A percentile compares a stretch with the other conserved stretches of the same genome.
phyloP scores from a whole-genome alignment of 768 basidiomycete species.

The Crassisporium funariophilum region DNA sequence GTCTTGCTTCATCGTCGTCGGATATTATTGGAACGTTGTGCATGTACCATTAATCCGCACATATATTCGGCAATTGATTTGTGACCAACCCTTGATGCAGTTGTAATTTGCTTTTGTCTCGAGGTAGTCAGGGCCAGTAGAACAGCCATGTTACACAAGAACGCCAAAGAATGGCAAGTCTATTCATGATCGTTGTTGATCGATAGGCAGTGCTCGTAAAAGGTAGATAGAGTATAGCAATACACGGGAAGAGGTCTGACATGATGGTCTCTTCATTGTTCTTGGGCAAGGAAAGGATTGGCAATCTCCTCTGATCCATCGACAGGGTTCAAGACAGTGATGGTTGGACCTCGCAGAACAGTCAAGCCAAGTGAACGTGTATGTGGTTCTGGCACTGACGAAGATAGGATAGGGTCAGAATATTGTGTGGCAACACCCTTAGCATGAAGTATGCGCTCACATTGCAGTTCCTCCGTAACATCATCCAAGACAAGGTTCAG shows the following conservation, averaged over 20 bases:
- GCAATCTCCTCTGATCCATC: conserved; percentile 95
- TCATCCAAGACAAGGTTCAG: conserved; percentile 97
- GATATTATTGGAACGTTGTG: conserved; percentile 7
- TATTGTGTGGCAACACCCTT: too few species aligned
- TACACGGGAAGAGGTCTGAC: too few species aligned
- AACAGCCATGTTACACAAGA: too few species aligned
- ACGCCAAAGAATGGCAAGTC: too few species aligned
- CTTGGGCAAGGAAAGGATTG: conserved; percentile 81
- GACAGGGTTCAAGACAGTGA: conserved; percentile 91
- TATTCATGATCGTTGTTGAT: too few species aligned
- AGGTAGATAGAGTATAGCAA: too few species aligned
- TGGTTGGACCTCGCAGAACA: conserved; percentile 91
- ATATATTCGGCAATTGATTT: conserved; percentile 5
- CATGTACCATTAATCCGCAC: not conserved
- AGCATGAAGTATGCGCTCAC: conserved; percentile 13
- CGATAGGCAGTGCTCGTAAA: too few species aligned
- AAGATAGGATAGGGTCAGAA: not conserved
- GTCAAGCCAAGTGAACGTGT: conserved; percentile 77
- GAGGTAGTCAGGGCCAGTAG: too few species aligned
- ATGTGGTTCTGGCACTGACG: conserved; percentile 61
- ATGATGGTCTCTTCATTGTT: conserved; percentile 43
- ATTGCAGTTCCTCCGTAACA: conserved; percentile 70
- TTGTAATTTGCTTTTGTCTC: conserved; percentile 1
- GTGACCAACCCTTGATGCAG: conserved; percentile 5
- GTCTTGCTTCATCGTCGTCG: conserved; percentile 9